phyloP scores from a whole-genome alignment of 129 eudicot species.

The Chrysanthemum makinoi region DNA sequence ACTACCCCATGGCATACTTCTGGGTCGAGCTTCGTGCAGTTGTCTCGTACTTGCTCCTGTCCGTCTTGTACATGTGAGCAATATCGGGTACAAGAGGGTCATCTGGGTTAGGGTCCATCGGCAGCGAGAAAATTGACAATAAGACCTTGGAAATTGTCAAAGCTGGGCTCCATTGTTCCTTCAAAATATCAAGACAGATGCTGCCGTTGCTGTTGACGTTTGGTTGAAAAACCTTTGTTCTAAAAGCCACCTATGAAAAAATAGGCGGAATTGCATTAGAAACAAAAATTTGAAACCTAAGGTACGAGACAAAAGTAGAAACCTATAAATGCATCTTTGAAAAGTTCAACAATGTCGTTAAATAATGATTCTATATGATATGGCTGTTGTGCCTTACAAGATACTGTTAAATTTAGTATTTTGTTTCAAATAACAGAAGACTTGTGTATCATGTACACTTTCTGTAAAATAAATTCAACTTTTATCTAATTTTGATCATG shows the following conservation, averaged over 20 bases:
- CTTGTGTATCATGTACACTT: too few relatives aligned
- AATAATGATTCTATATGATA: neutral
- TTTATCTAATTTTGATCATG: too few relatives aligned
- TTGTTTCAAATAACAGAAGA: too few relatives aligned
- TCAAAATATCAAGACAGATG: slow-evolving; percentile 65
- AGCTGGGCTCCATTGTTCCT: slow-evolving; percentile 76
- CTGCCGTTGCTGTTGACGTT: slow-evolving; percentile 63
- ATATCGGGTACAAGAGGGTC: slow-evolving; percentile 65
- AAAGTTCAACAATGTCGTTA: neutral
- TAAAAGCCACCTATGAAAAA: slow-evolving; percentile 49
- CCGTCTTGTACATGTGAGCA: slow-evolving; percentile 69
- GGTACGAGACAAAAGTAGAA: neutral
- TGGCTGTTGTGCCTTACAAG: neutral
- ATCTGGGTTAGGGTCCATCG: slow-evolving; percentile 59
- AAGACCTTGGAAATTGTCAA: slow-evolving; percentile 64
- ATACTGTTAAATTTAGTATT: neutral
- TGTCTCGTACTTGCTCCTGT: slow-evolving; percentile 57
- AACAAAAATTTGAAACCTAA: neutral
- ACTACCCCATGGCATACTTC: slow-evolving; percentile 67
- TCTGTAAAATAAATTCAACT: too few relatives aligned
- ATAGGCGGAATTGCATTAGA: neutral
- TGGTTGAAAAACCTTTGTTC: slow-evolving; percentile 64
- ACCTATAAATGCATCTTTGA: neutral
- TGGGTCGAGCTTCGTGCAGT: slow-evolving; percentile 77
- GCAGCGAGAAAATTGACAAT: slow-evolving; percentile 54